These are phyloP conservation scores for Sodiomyces alkalinus DNA, from an alignment of 2,329 filamentous ascomycete genomes.

Conservation along the genomic window DNA sequence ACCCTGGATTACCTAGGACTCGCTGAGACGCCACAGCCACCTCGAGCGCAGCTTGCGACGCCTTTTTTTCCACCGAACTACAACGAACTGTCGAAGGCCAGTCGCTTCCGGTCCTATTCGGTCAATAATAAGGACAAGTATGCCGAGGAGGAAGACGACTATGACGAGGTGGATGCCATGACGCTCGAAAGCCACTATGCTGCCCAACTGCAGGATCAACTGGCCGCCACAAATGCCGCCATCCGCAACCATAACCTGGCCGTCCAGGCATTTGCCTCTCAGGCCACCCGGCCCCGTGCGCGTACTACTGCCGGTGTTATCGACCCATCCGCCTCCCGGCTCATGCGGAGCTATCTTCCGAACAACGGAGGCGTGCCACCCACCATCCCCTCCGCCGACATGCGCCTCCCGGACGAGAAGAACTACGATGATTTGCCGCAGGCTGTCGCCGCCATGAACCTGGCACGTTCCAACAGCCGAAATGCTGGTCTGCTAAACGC, in stretches of 20 bases:
- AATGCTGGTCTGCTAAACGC: constrained; percentile 52
- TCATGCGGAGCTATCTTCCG: constrained; percentile 60
- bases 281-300: constrained; percentile 75
- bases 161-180: constrained; percentile 42
- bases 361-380: constrained; percentile 60
- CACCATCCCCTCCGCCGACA: constrained; percentile 59
- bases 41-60: constrained; percentile 57
- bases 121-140: constrained; percentile 98
- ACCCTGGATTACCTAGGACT: constrained; percentile 93
- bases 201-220: constrained; percentile 44
- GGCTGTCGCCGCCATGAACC: constrained; percentile 66
- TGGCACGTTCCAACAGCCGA: constrained; percentile 50
- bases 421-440: constrained; percentile 70
- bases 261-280: constrained; percentile 80
- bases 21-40: constrained; percentile 79
- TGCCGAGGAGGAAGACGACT: constrained; percentile 72
- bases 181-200: constrained; percentile 42
- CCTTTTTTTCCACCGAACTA: constrained; percentile 57
- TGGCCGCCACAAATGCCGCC: constrained; percentile 48
- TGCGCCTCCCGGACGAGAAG: constrained; percentile 58
- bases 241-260: constrained; percentile 89
- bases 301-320: constrained; percentile 87
- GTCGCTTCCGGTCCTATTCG: constrained; percentile 89
- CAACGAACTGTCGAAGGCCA: constrained; percentile 62
- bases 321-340: constrained; percentile 55